Base-by-base conservation (phyloP, 192 early-diverging fungal genomes). In the Coemansia furcata region DNA sequence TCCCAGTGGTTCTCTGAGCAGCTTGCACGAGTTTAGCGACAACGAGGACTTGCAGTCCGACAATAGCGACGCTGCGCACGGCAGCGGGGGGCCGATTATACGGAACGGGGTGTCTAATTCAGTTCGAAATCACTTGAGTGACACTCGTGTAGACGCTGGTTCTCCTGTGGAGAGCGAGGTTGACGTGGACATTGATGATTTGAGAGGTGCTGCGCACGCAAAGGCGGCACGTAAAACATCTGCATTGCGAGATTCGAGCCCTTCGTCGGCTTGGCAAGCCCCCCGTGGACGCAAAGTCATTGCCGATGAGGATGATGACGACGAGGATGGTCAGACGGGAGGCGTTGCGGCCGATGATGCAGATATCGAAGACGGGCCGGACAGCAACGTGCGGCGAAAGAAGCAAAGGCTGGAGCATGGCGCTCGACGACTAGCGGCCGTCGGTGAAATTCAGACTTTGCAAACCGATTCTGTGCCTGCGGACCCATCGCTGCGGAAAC, bases 1-100 rank as follows among this genome's bases (percentile, higher is more conserved):
- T 7, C 52, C 78, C 0, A 81, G 78, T 42, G 73, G 78, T 15
- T 81, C 78, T 12, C 54, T 81, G 30, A 81, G 78, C 60, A 81
- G 78, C 29, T 58, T 81, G 39, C 68, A 81, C 38, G 78, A 76
- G 70, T 81, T 81, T 63, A 81, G 78, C 60, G 78, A 74, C 26
- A 64, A 35, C 6, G 76, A 69, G 12, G 44, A 32, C 19, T 46
- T 30, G 44, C 39, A 43, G 38, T 42, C 58, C 36, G 64, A 52
- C 29, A 55, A 47, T 46, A 70, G 46, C 32, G 37, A 54, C 23
- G 23, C 35, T 39, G 55, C 46, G 26, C 29, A 21, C 19, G 49
- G 55, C 36, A 44, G 55, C 50, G 63, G 42, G 54, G 71, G 77
- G 29, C 65, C 77, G 26, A 79, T 73, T 49, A 58, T 79, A 15